Evolutionary conservation across 192 early-diverging fungal genomes (phyloP).

Genomic region (Backusella mclennaniae): DNA sequence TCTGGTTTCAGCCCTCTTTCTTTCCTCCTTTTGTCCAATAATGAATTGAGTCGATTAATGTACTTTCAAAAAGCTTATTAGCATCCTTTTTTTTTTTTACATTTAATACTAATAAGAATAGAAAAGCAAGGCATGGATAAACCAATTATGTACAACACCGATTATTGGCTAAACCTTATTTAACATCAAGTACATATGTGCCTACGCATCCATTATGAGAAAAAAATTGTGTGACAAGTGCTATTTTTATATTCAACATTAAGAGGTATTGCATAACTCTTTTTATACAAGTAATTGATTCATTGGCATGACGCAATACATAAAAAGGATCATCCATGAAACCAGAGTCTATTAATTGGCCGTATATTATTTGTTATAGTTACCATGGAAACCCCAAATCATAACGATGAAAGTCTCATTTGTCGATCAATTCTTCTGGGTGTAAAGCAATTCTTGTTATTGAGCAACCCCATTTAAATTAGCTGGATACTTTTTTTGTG

Average conservation of each 20-base stretch:
- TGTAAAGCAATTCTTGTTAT: not conserved
- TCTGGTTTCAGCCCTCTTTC: not conserved
- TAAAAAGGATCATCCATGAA: not conserved
- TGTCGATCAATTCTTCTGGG: not conserved
- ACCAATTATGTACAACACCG: not conserved
- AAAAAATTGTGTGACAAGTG: not conserved
- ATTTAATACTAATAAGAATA: not conserved
- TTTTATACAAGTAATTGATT: not conserved
- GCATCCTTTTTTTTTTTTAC: not conserved
- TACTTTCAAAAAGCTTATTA: not conserved
- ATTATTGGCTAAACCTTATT: slow-evolving; percentile 5
- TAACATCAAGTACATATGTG: not conserved
- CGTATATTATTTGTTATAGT: not conserved
- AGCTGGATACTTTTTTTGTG: not conserved
- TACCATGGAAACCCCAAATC: not conserved
- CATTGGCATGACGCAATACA: not conserved
- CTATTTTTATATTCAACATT: not conserved
- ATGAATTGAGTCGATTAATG: not conserved
- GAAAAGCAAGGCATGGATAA: not conserved
- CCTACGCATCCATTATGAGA: not conserved
- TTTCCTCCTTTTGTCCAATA: not conserved
- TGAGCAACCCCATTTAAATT: slow-evolving; percentile 6
- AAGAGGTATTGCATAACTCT: not conserved
- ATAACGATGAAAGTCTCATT: not conserved
- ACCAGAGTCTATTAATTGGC: too few relatives aligned